Percentiles rank a stretch among this genome's conserved stretches.
Evolutionary conservation across 75 land plant genomes (phyloP).

Genomic region (Pinus albicaulis): DNA sequence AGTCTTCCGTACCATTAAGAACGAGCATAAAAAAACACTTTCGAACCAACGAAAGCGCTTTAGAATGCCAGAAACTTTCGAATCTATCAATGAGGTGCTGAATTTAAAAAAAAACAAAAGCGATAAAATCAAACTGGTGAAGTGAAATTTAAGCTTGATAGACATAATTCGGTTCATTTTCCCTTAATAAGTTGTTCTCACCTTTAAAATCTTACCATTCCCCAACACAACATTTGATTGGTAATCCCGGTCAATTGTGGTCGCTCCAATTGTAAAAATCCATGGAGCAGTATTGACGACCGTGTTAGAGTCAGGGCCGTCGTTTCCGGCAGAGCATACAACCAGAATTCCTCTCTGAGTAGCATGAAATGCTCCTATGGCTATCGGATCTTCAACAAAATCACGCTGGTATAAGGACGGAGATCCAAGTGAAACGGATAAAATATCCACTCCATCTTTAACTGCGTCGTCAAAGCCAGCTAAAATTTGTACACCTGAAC

Average conservation of each 20-base stretch:
- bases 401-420: slow-evolving; percentile 33
- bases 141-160: too few species aligned
- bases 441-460: slow-evolving; percentile 70
- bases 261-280: slow-evolving; percentile 70
- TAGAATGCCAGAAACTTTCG: too few species aligned
- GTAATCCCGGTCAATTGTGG: slow-evolving; percentile 64
- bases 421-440: slow-evolving; percentile 67
- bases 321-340: slow-evolving; percentile 70
- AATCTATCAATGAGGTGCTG: too few species aligned
- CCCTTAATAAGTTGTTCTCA: background rate
- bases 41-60: too few species aligned
- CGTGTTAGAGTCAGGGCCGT: slow-evolving; percentile 54
- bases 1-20: too few species aligned
- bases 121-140: too few species aligned
- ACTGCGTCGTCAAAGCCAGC: slow-evolving; percentile 75
- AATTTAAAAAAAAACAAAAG: too few species aligned
- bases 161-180: background rate
- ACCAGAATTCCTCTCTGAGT: slow-evolving; percentile 46
- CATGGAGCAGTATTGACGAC: slow-evolving; percentile 74
- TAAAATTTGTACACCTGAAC: slow-evolving; percentile 45
- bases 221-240: slow-evolving; percentile 56
- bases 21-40: too few species aligned
- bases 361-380: slow-evolving; percentile 80
- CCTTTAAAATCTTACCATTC: slow-evolving; percentile 42
- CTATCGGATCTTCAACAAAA: slow-evolving; percentile 57